Evolutionary conservation across 108 stramenopile genomes (phyloP).

Genomic region (Cyclostephanos invisitatus): DNA sequence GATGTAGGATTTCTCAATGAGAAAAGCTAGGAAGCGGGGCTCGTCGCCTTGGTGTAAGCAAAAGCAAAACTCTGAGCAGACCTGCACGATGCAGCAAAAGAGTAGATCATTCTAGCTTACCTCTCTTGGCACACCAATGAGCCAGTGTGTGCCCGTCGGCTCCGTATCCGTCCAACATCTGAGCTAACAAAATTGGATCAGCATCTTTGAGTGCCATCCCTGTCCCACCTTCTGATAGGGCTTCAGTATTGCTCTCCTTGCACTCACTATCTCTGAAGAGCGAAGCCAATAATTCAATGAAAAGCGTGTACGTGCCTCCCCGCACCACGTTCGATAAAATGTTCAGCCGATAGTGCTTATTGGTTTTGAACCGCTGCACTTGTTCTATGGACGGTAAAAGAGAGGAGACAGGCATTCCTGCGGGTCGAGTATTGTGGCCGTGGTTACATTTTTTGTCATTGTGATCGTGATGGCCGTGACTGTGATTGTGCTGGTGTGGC

Average conservation of each 20-base stretch:
- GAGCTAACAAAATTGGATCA: conserved; percentile 33
- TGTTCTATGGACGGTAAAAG: conserved; percentile 55
- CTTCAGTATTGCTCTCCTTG: conserved; percentile 10
- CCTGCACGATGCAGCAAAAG: background rate
- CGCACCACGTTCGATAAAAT: conserved; percentile 39
- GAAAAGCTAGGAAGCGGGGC: conserved; percentile 59
- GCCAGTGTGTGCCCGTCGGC: conserved; percentile 81
- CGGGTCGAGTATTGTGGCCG: conserved; percentile 26
- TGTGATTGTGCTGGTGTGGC: conserved; percentile 26
- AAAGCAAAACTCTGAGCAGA: background rate
- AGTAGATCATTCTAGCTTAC: conserved; percentile 26
- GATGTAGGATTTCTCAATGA: conserved; percentile 54
- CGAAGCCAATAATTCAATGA: conserved; percentile 32
- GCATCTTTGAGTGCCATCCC: conserved; percentile 18
- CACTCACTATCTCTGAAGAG: conserved; percentile 11
- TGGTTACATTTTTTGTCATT: conserved; percentile 29
- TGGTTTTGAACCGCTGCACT: conserved; percentile 41
- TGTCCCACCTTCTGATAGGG: background rate
- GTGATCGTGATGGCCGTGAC: conserved; percentile 27
- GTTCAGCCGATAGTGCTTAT: conserved; percentile 34
- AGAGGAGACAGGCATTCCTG: conserved; percentile 34
- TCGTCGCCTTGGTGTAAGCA: conserved; percentile 54
- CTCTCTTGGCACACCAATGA: conserved; percentile 95
- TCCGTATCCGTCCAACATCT: conserved; percentile 53
- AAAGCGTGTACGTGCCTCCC: conserved; percentile 40